Evolutionary conservation across 2,329 filamentous ascomycete species (phyloP), one percentile per base, ranked within the genome.

Genomic region (Colletotrichum orbiculare): DNA sequence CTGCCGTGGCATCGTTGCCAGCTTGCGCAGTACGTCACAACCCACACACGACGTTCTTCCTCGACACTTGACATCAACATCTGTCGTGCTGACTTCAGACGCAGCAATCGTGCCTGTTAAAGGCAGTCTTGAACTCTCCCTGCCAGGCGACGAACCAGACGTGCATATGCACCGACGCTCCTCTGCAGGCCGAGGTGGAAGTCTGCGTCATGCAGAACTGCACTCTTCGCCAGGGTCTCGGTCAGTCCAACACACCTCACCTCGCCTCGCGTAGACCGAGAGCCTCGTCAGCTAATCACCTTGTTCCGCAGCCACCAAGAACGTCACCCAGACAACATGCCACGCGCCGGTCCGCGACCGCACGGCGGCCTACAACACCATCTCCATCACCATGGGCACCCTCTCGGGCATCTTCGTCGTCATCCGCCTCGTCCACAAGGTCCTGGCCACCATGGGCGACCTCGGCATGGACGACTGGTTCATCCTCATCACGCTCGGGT

Each of bases 381-480:
- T 82, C 2, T 72, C 73, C 65, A 69, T 76, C 68, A 39, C 68
- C 62, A 69, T 80, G 9, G 75, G 74, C 38, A 69, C 73, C 6
- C 69, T 82, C 3, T 76, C 78, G 2, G 76, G 70, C 54, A 64
- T 77, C 25, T 82, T 83, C 58, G 72, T 83, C 13, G 59, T 79
- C 2, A 73, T 82, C 10, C 80, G 83, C 17, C 75, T 84, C 8
- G 71, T 66, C 1, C 77, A 71, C 46, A 78, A 76, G 58, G 61
- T 80, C 13, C 76, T 78, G 34, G 70, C 73, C 8, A 68, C 72
- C 3, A 78, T 76, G 41, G 60, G 76, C 0, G 71, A 72, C 0
- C 74, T 82, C 11, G 78, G 74, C 0, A 66, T 78, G 1, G 79
- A 82, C 57, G 80, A 82, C 61, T 76, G 74, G 68, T 73, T 77